Evolutionary conservation across 148 eudicot species (phyloP), one percentile per base, ranked within the genome.

Genomic region (Chenopodium quinoa): DNA sequence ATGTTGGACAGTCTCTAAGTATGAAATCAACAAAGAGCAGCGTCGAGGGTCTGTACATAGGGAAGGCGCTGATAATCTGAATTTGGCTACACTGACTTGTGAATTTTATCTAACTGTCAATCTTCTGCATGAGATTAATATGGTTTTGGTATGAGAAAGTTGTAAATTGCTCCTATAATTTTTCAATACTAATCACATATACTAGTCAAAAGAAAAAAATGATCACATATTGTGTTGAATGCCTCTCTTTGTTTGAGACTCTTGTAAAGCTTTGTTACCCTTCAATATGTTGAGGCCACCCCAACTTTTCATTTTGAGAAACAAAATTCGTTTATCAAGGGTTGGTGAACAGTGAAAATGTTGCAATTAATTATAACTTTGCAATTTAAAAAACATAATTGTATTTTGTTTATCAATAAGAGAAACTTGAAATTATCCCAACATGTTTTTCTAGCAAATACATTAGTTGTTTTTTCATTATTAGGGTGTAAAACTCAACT

Each of bases 101-200:
- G 44, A 71, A 72, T 74, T 73, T 40, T 7, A 73, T n/a, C 47
- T 63, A 40, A 58, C 8, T 62, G 70, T 44, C 60, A 6, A 20
- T 40, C 14, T 70, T 34, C 22, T 29, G 31, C 11, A 23, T 5
- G 31, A 37, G 23, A 1, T 34, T 58, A 34, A 34, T 80, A 46
- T 71, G 56, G 76, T 63, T 72, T 50, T 58, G 23, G 44, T 80
- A 60, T 12, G 71, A 7, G 34, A 71, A 3, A 60, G 65, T 32
- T 79, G 82, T 71, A 56, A 70, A 79, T 71, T 79, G 12, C 72
- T 60, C 48, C 54, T 77, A 3, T 65, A 34, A 44, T 0, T 72
- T n/a, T 37, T 72, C 5, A 29, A 25, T 67, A 67, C 2, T 11
- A 16, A 67, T 67, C 17, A 9, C 32, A 4, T 19, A 73, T 73